phyloP scores from a whole-genome alignment of 352 stramenopile genomes.

The Globisporangium heterothallicum region DNA sequence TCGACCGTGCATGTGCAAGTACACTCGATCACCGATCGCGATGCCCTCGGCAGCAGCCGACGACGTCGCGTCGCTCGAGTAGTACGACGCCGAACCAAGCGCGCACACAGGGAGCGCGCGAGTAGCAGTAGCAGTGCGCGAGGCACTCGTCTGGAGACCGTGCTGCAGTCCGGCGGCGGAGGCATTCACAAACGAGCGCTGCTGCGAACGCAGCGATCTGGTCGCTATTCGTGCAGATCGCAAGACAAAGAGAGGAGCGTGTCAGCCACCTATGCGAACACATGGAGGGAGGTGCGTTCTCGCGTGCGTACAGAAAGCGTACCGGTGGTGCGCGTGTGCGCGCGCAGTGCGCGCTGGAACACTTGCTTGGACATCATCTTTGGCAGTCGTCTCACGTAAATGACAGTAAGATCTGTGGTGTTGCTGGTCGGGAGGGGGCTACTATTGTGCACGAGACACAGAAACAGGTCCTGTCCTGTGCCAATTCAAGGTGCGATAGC shows the following conservation, averaged over 20 bases:
- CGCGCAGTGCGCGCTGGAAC: background rate
- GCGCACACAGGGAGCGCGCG: conserved; percentile 2
- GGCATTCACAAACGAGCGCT: conserved; percentile 7
- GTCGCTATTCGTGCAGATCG: too few species aligned
- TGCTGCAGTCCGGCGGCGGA: conserved; percentile 7
- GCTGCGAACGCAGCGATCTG: background rate
- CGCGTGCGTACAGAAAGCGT: background rate
- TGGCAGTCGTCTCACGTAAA: too few species aligned
- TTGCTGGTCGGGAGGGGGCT: too few species aligned
- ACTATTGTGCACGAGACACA: too few species aligned
- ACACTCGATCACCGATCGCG: conserved; percentile 62
- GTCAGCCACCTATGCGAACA: background rate
- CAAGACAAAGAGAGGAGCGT: background rate
- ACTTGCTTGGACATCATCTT: background rate
- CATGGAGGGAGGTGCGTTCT: background rate
- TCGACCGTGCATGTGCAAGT: conserved; percentile 57
- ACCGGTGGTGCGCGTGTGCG: background rate
- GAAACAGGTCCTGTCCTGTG: too few species aligned
- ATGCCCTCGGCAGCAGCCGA: conserved; percentile 15
- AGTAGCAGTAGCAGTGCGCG: background rate
- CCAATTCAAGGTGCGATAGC: too few species aligned
- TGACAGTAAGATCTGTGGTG: too few species aligned
- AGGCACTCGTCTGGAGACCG: background rate
- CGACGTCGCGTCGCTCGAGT: conserved; percentile 13
- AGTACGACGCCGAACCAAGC: conserved; percentile 18